Conservation (phyloP, 73 alveolate genomes). For the Symbiodinium pilosum region DNA sequence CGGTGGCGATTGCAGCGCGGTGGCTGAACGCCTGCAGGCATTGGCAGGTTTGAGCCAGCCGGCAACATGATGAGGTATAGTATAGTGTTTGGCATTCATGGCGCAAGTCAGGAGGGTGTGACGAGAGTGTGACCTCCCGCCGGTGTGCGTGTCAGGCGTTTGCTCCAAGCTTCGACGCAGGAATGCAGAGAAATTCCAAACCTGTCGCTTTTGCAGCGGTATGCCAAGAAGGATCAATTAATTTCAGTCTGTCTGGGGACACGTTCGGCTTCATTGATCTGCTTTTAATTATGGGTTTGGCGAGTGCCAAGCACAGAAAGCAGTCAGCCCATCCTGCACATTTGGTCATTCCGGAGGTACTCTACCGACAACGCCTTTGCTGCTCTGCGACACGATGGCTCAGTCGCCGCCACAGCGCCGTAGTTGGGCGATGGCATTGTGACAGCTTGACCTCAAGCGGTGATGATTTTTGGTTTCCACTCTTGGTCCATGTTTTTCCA, state of each 20-base stretch:
- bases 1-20: constrained; percentile 82
- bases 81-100: too few species aligned
- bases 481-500: background rate
- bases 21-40: constrained; percentile 52
- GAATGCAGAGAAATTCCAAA: too few species aligned
- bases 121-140: constrained; percentile 42
- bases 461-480: background rate
- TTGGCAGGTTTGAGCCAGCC: too few species aligned
- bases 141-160: background rate
- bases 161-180: too few species aligned
- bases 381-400: constrained; percentile 46
- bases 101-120: constrained; percentile 41
- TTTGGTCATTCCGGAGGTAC: background rate
- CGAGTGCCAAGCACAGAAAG: background rate
- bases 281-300: background rate
- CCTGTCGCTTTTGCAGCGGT: too few species aligned
- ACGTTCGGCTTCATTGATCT: background rate
- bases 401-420: background rate
- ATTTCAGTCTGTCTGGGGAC: too few species aligned
- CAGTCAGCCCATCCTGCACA: too few species aligned
- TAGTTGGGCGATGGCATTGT: too few species aligned
- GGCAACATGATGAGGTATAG: too few species aligned
- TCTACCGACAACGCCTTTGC: constrained; percentile 57
- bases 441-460: background rate
- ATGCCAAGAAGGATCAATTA: too few species aligned